These are phyloP conservation scores for Aspergillus amoenus DNA, from an alignment of 2,329 filamentous ascomycete genomes.

Conservation along the genomic window DNA sequence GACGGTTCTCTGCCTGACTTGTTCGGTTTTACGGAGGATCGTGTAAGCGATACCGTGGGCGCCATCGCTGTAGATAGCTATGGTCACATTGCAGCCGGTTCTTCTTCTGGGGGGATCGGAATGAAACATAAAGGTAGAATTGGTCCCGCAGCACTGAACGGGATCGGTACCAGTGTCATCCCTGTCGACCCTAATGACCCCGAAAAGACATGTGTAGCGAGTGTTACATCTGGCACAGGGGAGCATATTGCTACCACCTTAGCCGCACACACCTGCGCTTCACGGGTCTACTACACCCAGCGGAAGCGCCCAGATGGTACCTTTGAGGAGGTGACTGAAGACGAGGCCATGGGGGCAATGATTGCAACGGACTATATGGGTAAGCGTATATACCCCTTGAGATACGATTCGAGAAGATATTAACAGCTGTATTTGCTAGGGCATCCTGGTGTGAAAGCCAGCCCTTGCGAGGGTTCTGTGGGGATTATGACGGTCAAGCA, in stretches of 20 bases:
- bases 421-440: conserved; percentile 32
- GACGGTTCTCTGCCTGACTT: background rate
- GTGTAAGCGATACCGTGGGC: conserved; percentile 90
- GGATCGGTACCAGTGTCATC: conserved; percentile 87
- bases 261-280: conserved; percentile 82
- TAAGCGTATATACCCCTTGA: conserved; percentile 26
- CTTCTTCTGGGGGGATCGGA: conserved; percentile 94
- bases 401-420: background rate
- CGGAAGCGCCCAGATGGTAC: conserved; percentile 59
- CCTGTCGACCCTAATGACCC: conserved; percentile 70
- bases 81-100: conserved; percentile 88
- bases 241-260: conserved; percentile 97
- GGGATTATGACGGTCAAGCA: conserved; percentile 91
- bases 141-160: conserved; percentile 88
- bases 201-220: conserved; percentile 69
- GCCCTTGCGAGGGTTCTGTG: conserved; percentile 81
- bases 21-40: conserved; percentile 43
- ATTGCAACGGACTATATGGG: conserved; percentile 89
- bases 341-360: conserved; percentile 74
- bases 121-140: conserved; percentile 95
- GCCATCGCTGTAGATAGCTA: conserved; percentile 86
- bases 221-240: conserved; percentile 89
- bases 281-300: conserved; percentile 74
- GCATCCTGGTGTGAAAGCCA: conserved; percentile 79
- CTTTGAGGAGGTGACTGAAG: conserved; percentile 69